Percentiles rank a stretch among this genome's conserved stretches.
These are phyloP conservation scores for Coniferiporia weirii DNA, from an alignment of 1,284 basidiomycete genomes.

Conservation along the genomic window DNA sequence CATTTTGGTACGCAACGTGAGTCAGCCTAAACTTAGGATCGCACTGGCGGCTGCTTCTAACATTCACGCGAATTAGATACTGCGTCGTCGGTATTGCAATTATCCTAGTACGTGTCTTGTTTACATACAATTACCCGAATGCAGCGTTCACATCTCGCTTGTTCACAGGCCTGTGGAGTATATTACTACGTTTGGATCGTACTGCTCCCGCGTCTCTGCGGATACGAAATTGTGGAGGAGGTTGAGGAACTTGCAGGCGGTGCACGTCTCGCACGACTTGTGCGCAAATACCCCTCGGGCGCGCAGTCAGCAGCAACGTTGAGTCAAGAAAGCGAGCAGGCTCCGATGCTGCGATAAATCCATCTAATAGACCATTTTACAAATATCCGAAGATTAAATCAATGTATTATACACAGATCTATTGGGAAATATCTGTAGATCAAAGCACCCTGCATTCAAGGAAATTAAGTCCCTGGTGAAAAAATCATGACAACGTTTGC, in stretches of 20 bases:
- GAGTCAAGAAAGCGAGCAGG: not conserved
- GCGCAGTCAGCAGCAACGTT: not conserved
- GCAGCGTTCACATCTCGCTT: not conserved
- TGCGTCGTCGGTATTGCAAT: slow-evolving; percentile 29
- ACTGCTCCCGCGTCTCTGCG: slow-evolving; percentile 27
- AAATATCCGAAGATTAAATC: no score
- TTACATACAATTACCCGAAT: not conserved
- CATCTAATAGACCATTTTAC: not conserved
- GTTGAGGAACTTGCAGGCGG: slow-evolving; percentile 27
- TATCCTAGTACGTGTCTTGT: slow-evolving; percentile 10
- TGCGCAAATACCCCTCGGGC: slow-evolving; percentile 20
- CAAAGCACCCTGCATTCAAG: no score
- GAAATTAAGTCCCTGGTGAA: no score
- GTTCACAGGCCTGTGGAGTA: slow-evolving; percentile 23
- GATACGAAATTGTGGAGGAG: slow-evolving; percentile 30
- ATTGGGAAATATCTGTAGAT: no score
- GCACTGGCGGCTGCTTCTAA: no score
- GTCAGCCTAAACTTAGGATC: slow-evolving; percentile 4
- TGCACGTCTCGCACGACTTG: slow-evolving; percentile 23
- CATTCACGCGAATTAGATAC: not conserved
- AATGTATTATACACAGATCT: no score
- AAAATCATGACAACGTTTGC: no score
- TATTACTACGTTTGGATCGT: slow-evolving; percentile 33
- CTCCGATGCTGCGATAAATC: not conserved
- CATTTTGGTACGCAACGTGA: slow-evolving; percentile 33